These are phyloP conservation scores for Linaria vulgaris DNA, from an alignment of 257 asterid genomes.

Conservation along the genomic window DNA sequence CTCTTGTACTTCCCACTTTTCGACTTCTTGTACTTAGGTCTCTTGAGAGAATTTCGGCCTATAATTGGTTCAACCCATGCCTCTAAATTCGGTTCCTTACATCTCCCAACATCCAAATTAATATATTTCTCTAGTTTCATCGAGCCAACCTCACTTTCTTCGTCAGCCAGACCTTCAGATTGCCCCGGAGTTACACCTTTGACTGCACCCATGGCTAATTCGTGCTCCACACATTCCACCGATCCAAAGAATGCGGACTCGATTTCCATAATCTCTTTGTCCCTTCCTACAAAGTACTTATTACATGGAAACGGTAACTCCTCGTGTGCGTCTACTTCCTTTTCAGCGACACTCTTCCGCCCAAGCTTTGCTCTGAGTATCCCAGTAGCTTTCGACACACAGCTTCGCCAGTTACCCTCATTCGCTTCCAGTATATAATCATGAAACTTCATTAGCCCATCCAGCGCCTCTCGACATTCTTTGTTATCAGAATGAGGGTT, in stretches of 20 bases:
- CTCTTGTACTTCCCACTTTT: constrained; percentile 58
- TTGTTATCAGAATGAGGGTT: constrained; percentile 47
- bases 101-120: constrained; percentile 61
- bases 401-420: constrained; percentile 73
- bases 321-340: constrained; percentile 44
- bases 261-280: constrained; percentile 61
- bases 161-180: constrained; percentile 59
- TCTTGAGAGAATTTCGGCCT: constrained; percentile 50
- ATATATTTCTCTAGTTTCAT: constrained; percentile 42
- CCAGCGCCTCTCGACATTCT: constrained; percentile 67
- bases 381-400: constrained; percentile 55
- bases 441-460: constrained; percentile 59
- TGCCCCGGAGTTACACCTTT: constrained; percentile 42
- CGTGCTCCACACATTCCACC: constrained; percentile 56
- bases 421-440: constrained; percentile 61
- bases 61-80: constrained; percentile 62
- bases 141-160: constrained; percentile 46
- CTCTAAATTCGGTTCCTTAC: constrained; percentile 60
- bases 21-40: constrained; percentile 50
- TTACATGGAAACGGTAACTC: constrained; percentile 74
- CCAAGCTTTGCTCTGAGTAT: constrained; percentile 71
- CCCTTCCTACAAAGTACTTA: constrained; percentile 65
- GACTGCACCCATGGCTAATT: constrained; percentile 19
- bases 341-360: constrained; percentile 65
- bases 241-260: constrained; percentile 66